phyloP scores from a whole-genome alignment of 305 asterid species.

The Rubia peregrina region DNA sequence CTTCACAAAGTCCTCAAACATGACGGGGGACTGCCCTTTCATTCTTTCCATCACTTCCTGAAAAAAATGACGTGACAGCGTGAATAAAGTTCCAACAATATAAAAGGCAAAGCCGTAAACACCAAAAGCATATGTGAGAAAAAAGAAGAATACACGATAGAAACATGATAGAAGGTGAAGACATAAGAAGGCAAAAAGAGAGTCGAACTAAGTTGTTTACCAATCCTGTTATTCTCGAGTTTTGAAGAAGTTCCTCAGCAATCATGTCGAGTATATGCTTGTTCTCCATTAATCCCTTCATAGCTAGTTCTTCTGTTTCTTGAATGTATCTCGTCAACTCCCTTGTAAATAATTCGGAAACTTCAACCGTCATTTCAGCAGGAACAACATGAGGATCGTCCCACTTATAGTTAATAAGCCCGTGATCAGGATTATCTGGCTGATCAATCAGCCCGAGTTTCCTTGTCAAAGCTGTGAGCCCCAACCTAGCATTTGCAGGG shows the following conservation, averaged over 20 bases:
- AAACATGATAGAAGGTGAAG: not conserved
- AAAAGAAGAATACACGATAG: not conserved
- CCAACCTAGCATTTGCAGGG: constrained; percentile 81
- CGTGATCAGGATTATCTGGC: constrained; percentile 83
- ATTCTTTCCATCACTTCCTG: constrained; percentile 94
- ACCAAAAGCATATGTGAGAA: not conserved
- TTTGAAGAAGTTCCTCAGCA: constrained; percentile 52
- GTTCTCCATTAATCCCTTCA: constrained; percentile 84
- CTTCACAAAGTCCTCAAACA: constrained; percentile 92
- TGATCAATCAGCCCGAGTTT: constrained; percentile 62
- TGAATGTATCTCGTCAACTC: constrained; percentile 90
- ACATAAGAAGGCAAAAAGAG: not conserved
- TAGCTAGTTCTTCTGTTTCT: constrained; percentile 95
- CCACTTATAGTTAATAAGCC: constrained; percentile 87
- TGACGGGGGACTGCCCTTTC: constrained; percentile 52
- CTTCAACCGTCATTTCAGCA: constrained; percentile 82
- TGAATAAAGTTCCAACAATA: not conserved
- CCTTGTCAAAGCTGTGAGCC: constrained; percentile 85
- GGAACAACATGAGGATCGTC: constrained; percentile 91
- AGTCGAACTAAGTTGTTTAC: constrained; percentile 27
- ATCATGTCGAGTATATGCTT: constrained; percentile 63
- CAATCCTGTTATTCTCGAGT: constrained; percentile 87
- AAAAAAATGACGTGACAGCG: constrained; percentile 15
- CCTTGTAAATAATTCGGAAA: constrained; percentile 87
- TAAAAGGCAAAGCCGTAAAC: too few species aligned